Conservation (phyloP, 2,329 filamentous ascomycete genomes). For the Trichoderma koningiopsis region DNA sequence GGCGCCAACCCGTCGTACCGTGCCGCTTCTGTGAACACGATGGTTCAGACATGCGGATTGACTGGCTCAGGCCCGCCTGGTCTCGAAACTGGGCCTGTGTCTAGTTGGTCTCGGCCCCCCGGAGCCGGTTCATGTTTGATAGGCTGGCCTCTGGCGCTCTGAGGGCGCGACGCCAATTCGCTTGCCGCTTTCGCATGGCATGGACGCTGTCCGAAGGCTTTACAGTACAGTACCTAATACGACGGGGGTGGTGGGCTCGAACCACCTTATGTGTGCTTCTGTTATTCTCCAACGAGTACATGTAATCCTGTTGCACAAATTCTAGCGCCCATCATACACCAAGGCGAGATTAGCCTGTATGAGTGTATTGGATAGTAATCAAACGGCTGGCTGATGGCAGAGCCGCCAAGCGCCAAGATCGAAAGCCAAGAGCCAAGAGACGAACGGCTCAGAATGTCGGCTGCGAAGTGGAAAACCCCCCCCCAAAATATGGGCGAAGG, state of each 20-base stretch:
- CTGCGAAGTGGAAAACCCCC: neutral
- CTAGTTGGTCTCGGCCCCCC: constrained; percentile 3
- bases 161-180: neutral
- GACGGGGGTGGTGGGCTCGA: neutral
- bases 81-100: constrained; percentile 13
- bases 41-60: neutral
- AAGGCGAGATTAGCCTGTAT: neutral
- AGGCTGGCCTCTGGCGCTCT: constrained; percentile 1
- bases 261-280: neutral
- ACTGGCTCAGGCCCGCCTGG: constrained; percentile 16
- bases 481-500: neutral
- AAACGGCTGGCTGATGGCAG: neutral
- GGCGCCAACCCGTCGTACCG: neutral
- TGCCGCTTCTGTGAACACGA: neutral
- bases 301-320: neutral
- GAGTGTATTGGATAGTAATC: neutral
- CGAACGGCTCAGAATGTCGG: neutral
- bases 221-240: neutral
- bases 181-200: neutral
- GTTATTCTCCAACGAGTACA: neutral
- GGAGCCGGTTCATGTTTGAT: constrained; percentile 1
- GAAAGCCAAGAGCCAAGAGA: neutral
- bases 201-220: neutral
- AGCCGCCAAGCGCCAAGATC: neutral
- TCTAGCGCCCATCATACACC: neutral